Evolutionary conservation across 1,284 basidiomycete species (phyloP), one percentile per base, ranked within the genome.

Genomic region (Ganoderma leucocontextum): DNA sequence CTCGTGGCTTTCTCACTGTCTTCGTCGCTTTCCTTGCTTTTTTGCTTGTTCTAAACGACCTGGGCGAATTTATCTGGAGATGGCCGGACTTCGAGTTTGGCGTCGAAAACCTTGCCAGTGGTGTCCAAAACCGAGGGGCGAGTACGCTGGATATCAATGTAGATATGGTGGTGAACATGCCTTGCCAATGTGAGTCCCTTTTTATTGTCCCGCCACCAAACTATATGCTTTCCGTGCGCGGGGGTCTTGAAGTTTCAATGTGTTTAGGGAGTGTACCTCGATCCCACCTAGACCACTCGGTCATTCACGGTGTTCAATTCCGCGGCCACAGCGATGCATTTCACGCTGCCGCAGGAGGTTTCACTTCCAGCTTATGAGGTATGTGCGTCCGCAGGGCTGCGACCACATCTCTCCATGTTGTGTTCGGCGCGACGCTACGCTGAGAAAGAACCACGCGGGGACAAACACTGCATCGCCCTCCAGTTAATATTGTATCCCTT

Each of bases 81-180:
- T 96, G 95, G 86, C 92, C 94, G 13, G 91, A 92, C 74, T 92
- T 92, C 76, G 89, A 91, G 74, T 98, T 97, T 80, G 89, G 87
- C 69, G 91, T 98, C 63, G 96, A 97, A 77, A 80, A 82, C 25
- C 86, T 87, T 22, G 22, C 22, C 22, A 13, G 10, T 80, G 89
- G 87, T 69, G 91, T 98, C 63, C 95, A 97, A 77, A 80, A 82
- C 25, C 86, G 87, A 58, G 79, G 85, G 35, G 81, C 82, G 25
- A 90, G 87, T 72, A 89, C 85, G 66, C 84, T 98, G 82, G 88
- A 91, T 72, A 84, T 98, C 71, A 98, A 98, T 78, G 86, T 98
- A 64, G 96, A 98, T 80, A 80, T 97, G 80, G 89, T 95, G 15
- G 92, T 98, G 33, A 94, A 94, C 72, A 98, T 96, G 89, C 96